These are phyloP conservation scores for Asclepias syriaca DNA, from an alignment of 257 asterid species.

Conservation along the genomic window DNA sequence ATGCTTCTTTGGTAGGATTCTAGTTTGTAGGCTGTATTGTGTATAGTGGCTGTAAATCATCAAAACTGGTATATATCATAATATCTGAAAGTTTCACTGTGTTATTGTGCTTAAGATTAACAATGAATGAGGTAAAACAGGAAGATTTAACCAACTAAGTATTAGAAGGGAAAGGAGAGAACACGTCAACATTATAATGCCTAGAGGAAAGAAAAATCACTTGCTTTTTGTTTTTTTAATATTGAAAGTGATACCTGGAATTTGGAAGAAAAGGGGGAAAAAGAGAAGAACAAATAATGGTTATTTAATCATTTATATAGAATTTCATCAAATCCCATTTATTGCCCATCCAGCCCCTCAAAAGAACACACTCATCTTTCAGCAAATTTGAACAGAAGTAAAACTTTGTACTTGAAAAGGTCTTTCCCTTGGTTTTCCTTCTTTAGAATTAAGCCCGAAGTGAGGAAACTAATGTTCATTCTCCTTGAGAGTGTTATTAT, in stretches of 20 bases:
- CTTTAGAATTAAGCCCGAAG: background rate
- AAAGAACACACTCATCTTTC: background rate
- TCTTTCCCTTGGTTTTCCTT: background rate
- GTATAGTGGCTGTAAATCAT: background rate
- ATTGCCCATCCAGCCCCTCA: background rate
- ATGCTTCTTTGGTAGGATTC: background rate
- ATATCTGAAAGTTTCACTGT: background rate
- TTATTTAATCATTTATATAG: background rate
- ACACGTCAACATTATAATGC: background rate
- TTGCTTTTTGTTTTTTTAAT: background rate
- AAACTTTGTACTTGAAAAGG: background rate
- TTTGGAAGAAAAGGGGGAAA: background rate
- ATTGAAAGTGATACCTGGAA: background rate
- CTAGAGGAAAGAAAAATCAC: background rate
- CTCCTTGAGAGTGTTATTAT: background rate
- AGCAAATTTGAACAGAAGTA: background rate
- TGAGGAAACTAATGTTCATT: background rate
- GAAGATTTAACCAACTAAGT: background rate
- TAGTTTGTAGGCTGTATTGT: background rate
- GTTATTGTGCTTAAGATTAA: background rate
- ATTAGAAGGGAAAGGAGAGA: constrained; percentile 1
- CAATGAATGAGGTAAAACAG: background rate
- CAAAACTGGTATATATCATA: background rate
- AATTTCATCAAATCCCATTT: background rate
- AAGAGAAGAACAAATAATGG: background rate